Base-by-base conservation (phyloP, 371 early-diverging fungal genomes). In the Syncephalastrum sp. region DNA sequence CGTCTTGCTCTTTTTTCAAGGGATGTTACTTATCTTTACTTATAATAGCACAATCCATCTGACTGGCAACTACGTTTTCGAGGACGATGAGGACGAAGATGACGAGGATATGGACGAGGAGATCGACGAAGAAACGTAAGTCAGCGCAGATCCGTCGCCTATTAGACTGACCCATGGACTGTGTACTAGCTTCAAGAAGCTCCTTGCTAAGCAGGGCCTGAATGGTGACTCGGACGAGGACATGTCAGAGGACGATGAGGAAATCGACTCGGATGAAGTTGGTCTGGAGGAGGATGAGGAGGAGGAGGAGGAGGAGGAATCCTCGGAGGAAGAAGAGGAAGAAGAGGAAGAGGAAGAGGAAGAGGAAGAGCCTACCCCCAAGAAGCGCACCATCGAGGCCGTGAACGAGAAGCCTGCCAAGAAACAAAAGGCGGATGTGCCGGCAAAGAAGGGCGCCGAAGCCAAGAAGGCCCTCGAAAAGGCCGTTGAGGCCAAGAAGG, bases 181-280 rank as follows among this genome's bases (percentile, higher is more conserved):
- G 6, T 33, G 8, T 33, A 10, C 8, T 33, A 33, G 38, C 38
- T 33, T 33, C 38, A 33, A 33, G 38, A 33, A 33, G 38, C 38
- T 33, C 38, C 38, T 33, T 33, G 38, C 38, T 10, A 33, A 33
- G 38, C 38, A 33, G 38, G 38, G 38, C 10, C 38, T 33, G 10
- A 63, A 57, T 12, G 74, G 65, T 24, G 72, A 76, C 56, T 60
- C 64, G 48, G 60, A 64, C 27, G 66, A 65, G 50, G 68, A 59
- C n/a, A 38, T 47, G 6, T 70, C 68, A n/a, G 65, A 68, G 42
- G 76, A 83, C 27, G 83, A 77, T 56, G 74, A 70, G 50, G 68
- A 64, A 46, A 54, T 58, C 12, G 60, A 58, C 4, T 65, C 55
- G 5, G 67, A 63, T 8, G 66, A 62, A 2, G 25, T 44, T 7